Base-by-base conservation (phyloP, 768 basidiomycete genomes). In the Podaxis carcinomalis region DNA sequence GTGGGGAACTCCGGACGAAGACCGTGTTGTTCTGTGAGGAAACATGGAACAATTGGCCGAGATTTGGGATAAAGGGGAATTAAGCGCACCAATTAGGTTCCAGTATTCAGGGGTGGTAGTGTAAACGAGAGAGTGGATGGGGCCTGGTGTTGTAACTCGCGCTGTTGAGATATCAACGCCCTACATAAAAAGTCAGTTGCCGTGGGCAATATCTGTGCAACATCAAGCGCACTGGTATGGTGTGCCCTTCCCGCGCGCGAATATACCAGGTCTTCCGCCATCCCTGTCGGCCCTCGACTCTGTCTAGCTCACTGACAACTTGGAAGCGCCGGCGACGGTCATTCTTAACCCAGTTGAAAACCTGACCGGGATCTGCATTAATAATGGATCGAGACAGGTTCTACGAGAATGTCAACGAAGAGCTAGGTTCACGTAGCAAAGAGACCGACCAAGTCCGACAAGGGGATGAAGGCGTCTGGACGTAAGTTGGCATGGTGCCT, bases 91-190 rank as follows among this genome's bases (percentile, higher is more conserved):
- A 27, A 60, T 53, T 28, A 46, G 19, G 28, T 25, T 35, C 59
- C 59, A 60, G n/a, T 46, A 35, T 46, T 52, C 59, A 11, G 59
- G 59, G 1, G 27, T 25, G 51, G 59, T 42, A 42, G 51, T 37
- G 28, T 53, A 60, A 25, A 53, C 32, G 27, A 60, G 42, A 21
- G 39, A 25, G 5, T n/a, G 51, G n/a, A 52, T 42, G 25, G n/a
- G 37, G 7, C 23, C 10, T 0, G 59, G 39, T 16, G 1, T 2
- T n/a, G 9, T 32, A 9, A 60, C 5, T 27, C 44, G 51, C 4
- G 5, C 25, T 0, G 51, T 60, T 21, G 51, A 44, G n/a, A 60
- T 46, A 5, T 32, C n/a, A 1, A 53, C 51, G 10, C 32, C 59
- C 59, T 60, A 16, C 11, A n/a, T 23, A 35, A 23, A 14, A 6